Evolutionary conservation across 257 asterid species (phyloP).

Genomic region (Perilla frutescens): DNA sequence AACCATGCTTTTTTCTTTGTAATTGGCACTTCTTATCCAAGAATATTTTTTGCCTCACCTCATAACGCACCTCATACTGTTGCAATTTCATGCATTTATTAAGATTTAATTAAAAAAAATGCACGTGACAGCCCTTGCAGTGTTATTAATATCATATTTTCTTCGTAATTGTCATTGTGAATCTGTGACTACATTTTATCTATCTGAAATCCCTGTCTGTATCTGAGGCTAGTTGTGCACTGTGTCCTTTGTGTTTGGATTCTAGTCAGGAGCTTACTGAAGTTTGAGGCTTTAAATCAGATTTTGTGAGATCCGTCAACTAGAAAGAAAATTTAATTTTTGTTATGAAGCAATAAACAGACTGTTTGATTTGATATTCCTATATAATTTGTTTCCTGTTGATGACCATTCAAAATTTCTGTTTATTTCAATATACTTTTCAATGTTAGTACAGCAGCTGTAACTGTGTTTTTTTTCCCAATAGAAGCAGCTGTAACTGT

Average conservation of each 20-base stretch:
- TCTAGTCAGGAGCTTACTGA: not conserved
- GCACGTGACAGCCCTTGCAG: not conserved
- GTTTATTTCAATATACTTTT: not conserved
- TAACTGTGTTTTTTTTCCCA: not conserved
- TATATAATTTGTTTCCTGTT: conserved; percentile 13
- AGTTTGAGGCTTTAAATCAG: conserved; percentile 15
- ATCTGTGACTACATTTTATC: not conserved
- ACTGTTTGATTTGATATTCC: not conserved
- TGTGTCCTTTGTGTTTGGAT: not conserved
- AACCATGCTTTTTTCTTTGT: not conserved
- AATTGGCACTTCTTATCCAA: conserved; percentile 7
- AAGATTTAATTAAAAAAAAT: not conserved
- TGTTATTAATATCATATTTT: not conserved
- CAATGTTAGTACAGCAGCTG: not conserved
- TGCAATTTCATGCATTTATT: conserved; percentile 8
- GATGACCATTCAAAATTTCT: not conserved
- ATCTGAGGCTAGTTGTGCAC: not conserved
- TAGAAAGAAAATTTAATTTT: not conserved
- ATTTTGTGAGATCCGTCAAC: not conserved
- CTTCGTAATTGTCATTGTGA: conserved; percentile 16
- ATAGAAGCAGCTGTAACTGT: not conserved
- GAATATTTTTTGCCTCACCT: not conserved
- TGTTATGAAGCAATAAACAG: not conserved
- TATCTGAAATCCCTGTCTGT: conserved; percentile 2
- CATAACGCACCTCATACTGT: conserved; percentile 8